Evolutionary conservation across 306 rosid genomes (phyloP).

Genomic region (Glycine soja): DNA sequence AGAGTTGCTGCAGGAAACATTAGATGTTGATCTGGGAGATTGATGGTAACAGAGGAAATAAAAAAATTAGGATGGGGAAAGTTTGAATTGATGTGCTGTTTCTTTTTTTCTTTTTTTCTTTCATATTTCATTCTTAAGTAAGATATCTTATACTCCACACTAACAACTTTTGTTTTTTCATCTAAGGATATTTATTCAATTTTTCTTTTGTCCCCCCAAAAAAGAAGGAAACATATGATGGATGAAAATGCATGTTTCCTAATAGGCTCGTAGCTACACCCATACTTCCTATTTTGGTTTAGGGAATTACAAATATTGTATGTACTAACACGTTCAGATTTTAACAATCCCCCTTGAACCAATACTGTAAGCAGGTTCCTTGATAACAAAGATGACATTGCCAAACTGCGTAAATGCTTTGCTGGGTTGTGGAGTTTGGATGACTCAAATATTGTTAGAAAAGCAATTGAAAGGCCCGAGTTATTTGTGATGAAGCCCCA

Average conservation of each 20-base stretch:
- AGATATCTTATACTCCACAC: neutral
- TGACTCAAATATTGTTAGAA: constrained; percentile 64
- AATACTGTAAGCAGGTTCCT: constrained; percentile 72
- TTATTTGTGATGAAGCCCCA: constrained; percentile 94
- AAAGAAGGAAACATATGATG: neutral
- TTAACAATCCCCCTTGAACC: neutral
- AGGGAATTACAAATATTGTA: constrained; percentile 15
- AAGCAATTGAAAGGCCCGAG: constrained; percentile 76
- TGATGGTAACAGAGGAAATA: neutral
- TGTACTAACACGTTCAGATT: neutral
- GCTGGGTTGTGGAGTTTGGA: constrained; percentile 99
- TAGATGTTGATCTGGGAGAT: neutral
- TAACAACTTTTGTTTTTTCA: neutral
- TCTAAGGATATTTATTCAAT: neutral
- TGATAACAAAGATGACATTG: constrained; percentile 77
- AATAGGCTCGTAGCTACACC: neutral
- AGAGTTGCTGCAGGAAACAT: neutral
- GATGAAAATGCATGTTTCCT: neutral
- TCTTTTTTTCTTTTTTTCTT: neutral
- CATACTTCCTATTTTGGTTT: constrained; percentile 6
- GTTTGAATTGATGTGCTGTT: neutral
- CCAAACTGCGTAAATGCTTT: constrained; percentile 82
- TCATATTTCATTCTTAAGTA: neutral
- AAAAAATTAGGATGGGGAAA: neutral
- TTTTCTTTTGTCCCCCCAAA: neutral